Evolutionary conservation across 2,329 filamentous ascomycete genomes (phyloP).

Genomic region (Dichotomopilus funicola): DNA sequence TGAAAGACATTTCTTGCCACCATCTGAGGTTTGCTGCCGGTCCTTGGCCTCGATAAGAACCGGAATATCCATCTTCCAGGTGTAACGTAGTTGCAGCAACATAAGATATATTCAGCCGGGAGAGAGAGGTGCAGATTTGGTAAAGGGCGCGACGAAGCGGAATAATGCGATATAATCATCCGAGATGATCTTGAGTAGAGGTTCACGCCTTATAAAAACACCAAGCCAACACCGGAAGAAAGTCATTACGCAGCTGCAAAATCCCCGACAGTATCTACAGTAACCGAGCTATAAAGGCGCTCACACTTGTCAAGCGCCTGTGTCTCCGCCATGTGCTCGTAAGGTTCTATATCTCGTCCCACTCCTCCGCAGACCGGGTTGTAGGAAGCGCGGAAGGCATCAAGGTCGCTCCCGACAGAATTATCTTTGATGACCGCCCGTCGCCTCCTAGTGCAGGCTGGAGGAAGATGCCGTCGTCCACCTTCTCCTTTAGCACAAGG

Average conservation of each 20-base stretch:
- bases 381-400: not conserved
- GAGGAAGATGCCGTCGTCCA: no score
- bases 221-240: no score
- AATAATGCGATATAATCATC: conserved; percentile 5
- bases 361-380: not conserved
- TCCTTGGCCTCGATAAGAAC: no score
- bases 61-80: conserved; percentile 7
- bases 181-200: not conserved
- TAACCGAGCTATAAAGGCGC: no score
- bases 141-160: not conserved
- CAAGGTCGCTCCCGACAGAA: not conserved
- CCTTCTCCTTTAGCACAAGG: not conserved
- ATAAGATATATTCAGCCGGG: conserved; percentile 9
- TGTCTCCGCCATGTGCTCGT: no score
- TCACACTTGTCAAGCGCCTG: no score
- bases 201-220: no score
- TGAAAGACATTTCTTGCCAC: not conserved
- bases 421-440: not conserved
- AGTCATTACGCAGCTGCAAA: no score
- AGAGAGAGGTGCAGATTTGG: conserved; percentile 8
- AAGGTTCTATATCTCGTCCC: no score
- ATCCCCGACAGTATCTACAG: no score
- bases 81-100: conserved; percentile 10
- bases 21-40: not conserved
- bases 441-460: not conserved